Evolutionary conservation across 129 eudicot species (phyloP).

Genomic region (Dittrichia graveolens): DNA sequence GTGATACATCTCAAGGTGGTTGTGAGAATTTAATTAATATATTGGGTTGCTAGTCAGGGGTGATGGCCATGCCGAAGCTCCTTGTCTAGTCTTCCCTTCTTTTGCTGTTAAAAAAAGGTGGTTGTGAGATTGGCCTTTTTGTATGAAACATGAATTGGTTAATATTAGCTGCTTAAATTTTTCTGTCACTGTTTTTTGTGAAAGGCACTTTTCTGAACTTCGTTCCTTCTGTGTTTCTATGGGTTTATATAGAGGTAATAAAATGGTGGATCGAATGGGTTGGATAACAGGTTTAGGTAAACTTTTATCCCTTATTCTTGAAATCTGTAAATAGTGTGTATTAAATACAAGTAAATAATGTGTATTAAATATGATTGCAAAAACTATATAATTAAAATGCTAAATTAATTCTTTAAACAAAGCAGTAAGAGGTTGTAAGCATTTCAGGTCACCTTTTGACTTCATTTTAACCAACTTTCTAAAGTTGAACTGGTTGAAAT

Average conservation of each 20-base stretch:
- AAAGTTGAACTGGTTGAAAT: neutral
- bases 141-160: constrained; percentile 12
- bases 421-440: constrained; percentile 8
- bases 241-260: constrained; percentile 6
- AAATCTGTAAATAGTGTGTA: neutral
- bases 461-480: neutral
- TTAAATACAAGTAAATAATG: neutral
- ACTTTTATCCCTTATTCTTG: neutral
- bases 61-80: too few relatives aligned
- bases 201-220: neutral
- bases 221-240: neutral
- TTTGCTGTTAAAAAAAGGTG: neutral
- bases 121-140: constrained; percentile 14
- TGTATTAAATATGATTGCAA: neutral
- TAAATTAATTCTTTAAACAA: neutral
- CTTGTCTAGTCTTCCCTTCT: too few relatives aligned
- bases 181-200: constrained; percentile 3
- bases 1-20: constrained; percentile 17
- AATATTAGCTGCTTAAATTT: neutral
- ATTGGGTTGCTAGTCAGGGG: too few relatives aligned
- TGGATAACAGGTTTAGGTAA: neutral
- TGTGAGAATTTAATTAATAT: neutral
- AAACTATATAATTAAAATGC: neutral
- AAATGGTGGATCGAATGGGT: neutral
- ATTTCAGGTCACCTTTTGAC: neutral